These are phyloP conservation scores for Triangularia setosa DNA, from an alignment of 2,329 filamentous ascomycete genomes.

Conservation along the genomic window DNA sequence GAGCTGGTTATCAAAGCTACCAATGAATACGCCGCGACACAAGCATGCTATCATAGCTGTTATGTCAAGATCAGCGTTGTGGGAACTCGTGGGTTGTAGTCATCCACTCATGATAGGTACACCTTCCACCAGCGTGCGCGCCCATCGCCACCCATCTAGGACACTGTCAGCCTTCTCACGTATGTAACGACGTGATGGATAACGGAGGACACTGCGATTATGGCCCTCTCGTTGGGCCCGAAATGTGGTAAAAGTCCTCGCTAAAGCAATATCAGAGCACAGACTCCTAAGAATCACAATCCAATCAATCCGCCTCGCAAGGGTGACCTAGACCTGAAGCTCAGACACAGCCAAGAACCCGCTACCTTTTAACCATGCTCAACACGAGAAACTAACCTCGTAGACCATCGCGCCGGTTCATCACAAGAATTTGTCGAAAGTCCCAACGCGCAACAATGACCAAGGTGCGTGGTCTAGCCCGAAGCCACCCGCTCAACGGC, in stretches of 20 bases:
- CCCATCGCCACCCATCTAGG: background rate
- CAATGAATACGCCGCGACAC: background rate
- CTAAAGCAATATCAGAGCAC: background rate
- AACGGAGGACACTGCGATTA: background rate
- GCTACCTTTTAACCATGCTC: background rate
- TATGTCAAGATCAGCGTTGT: background rate
- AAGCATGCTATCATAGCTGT: background rate
- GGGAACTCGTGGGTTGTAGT: background rate
- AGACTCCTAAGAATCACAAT: background rate
- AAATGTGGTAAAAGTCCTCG: background rate
- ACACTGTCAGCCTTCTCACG: background rate
- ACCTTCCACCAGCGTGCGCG: no score
- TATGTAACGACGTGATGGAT: background rate
- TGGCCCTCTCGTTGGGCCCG: background rate
- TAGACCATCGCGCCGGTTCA: background rate
- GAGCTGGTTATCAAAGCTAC: background rate
- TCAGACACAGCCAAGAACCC: background rate
- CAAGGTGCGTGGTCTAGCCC: background rate
- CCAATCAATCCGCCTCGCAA: background rate
- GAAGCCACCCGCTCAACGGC: background rate
- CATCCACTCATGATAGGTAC: background rate
- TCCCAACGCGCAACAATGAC: background rate
- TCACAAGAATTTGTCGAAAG: background rate
- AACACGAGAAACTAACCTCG: background rate
- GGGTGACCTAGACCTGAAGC: background rate